Evolutionary conservation across 352 stramenopile genomes (phyloP).

Genomic region (Phytopythium chamaehyphon): DNA sequence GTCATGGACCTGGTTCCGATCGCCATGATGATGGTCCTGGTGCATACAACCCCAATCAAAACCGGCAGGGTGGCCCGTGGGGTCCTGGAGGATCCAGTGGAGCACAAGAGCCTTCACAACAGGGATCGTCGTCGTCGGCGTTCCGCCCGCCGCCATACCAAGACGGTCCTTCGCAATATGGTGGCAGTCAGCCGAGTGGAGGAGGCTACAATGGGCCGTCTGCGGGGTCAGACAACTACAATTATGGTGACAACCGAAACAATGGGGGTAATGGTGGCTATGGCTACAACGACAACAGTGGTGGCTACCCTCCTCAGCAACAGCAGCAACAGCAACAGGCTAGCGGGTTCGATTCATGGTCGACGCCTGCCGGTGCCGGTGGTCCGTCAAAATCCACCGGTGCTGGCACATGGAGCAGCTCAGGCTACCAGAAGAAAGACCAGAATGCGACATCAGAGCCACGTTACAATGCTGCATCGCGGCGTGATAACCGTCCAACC

Average conservation of each 20-base stretch:
- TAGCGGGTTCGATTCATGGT: slow-evolving; percentile 58
- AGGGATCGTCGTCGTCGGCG: slow-evolving; percentile 10
- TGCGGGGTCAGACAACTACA: slow-evolving; percentile 9
- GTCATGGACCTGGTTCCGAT: not conserved
- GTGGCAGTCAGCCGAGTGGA: slow-evolving; percentile 5
- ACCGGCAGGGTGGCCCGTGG: slow-evolving; percentile 37
- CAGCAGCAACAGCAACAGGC: slow-evolving; percentile 24
- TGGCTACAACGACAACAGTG: slow-evolving; percentile 13
- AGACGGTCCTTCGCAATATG: slow-evolving; percentile 28
- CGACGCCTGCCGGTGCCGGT: slow-evolving; percentile 20
- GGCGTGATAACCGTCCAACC: slow-evolving; percentile 79
- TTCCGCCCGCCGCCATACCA: slow-evolving; percentile 57
- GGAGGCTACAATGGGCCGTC: slow-evolving; percentile 15
- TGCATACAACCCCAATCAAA: slow-evolving; percentile 10
- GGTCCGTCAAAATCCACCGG: slow-evolving; percentile 33
- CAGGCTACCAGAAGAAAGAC: slow-evolving; percentile 79
- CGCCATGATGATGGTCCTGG: slow-evolving; percentile 17
- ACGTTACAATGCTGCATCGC: slow-evolving; percentile 39
- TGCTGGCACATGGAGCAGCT: slow-evolving; percentile 73
- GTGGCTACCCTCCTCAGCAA: slow-evolving; percentile 17
- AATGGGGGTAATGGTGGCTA: slow-evolving; percentile 14
- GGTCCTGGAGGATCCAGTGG: slow-evolving; percentile 11
- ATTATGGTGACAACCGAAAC: slow-evolving; percentile 3
- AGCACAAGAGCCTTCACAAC: slow-evolving; percentile 6
- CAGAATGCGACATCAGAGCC: slow-evolving; percentile 26